Percentiles rank a stretch among this genome's conserved stretches.
Evolutionary conservation across 164 flowering plant species (phyloP).

Genomic region (Chimonanthus salicifolius): DNA sequence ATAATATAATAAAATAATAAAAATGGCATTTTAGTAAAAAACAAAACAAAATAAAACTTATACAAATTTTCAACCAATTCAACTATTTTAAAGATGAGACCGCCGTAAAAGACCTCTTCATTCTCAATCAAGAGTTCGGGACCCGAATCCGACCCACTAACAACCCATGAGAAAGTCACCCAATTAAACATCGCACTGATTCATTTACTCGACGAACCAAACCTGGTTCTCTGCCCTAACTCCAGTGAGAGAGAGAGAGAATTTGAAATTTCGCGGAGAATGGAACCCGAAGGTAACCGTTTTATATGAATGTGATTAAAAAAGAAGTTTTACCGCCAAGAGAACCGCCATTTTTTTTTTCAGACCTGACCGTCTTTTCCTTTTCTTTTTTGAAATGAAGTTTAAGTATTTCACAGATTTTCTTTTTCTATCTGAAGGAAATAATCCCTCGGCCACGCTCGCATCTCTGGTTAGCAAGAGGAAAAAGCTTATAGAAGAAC

Average conservation of each 20-base stretch:
- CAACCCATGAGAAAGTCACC: no score
- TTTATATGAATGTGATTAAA: background rate
- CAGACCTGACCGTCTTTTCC: background rate
- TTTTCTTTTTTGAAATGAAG: background rate
- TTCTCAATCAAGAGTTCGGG: no score
- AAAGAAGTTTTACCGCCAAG: background rate
- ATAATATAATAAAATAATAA: no score
- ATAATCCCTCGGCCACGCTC: constrained; percentile 67
- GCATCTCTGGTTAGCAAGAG: constrained; percentile 62
- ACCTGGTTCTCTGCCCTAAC: background rate
- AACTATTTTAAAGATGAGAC: no score
- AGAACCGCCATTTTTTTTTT: background rate
- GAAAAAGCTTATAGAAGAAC: constrained; percentile 83
- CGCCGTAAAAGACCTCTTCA: no score
- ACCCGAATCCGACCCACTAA: no score
- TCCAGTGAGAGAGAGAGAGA: background rate
- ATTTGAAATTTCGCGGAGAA: constrained; percentile 22
- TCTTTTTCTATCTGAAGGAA: constrained; percentile 49
- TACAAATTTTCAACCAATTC: no score
- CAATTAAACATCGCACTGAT: background rate
- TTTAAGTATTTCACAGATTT: background rate
- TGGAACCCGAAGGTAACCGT: constrained; percentile 42
- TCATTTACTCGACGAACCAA: background rate
- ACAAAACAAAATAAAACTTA: no score
- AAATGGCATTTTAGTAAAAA: no score